A percentile compares a stretch with the other conserved stretches of the same genome.
phyloP scores from a whole-genome alignment of 768 basidiomycete species.

The Termitomyces sp. region DNA sequence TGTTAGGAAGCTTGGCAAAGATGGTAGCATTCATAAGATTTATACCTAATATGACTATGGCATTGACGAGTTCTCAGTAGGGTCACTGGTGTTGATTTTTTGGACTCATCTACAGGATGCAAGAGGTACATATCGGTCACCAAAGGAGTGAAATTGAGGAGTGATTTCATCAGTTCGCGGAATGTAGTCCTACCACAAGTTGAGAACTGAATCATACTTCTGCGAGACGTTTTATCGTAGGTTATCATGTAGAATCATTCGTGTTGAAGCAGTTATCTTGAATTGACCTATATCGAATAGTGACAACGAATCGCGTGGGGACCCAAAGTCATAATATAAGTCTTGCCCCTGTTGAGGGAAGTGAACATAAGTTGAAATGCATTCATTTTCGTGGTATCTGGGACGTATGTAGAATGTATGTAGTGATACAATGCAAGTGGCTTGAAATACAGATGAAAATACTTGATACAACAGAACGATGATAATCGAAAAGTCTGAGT shows the following conservation, averaged over 20 bases:
- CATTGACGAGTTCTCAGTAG: not conserved
- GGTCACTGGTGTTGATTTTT: not conserved
- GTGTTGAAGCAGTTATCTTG: too few relatives aligned
- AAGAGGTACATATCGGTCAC: not conserved
- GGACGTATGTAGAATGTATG: constrained; percentile 1
- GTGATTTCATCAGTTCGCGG: not conserved
- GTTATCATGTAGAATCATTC: too few relatives aligned
- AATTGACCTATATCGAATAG: too few relatives aligned
- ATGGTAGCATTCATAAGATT: not conserved
- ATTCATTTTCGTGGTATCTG: not conserved
- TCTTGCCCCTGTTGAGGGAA: too few relatives aligned
- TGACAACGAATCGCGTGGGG: too few relatives aligned
- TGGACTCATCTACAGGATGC: not conserved
- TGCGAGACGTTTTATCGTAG: not conserved
- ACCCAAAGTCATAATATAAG: too few relatives aligned
- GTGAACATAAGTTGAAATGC: not conserved
- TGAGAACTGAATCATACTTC: too few relatives aligned
- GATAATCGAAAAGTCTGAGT: constrained; percentile 2
- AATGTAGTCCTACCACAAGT: too few relatives aligned
- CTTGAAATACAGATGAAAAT: constrained; percentile 1
- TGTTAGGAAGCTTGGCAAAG: not conserved
- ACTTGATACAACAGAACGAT: constrained; percentile 8
- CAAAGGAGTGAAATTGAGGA: not conserved
- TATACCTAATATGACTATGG: not conserved
- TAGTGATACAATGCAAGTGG: constrained; percentile 8